phyloP scores from a whole-genome alignment of 1,284 basidiomycete species.

The Trametes versicolor region DNA sequence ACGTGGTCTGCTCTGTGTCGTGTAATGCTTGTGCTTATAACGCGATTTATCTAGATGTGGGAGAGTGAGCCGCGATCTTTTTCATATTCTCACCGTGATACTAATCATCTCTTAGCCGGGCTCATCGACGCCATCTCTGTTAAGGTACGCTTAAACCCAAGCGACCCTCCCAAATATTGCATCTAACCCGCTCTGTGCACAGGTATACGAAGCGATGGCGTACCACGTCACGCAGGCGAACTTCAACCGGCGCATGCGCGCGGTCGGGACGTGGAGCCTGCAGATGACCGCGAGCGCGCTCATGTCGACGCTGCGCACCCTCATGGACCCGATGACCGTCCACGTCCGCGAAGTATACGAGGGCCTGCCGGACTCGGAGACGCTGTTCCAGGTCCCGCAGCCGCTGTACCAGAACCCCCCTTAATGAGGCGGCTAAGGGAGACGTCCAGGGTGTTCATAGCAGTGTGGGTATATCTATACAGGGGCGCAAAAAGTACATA shows the following conservation, averaged over 20 bases:
- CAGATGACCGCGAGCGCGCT: slow-evolving; percentile 78
- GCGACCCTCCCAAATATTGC: background rate
- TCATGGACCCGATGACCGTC: slow-evolving; percentile 63
- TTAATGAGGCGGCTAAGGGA: background rate
- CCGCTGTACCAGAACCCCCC: slow-evolving; percentile 8
- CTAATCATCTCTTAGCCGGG: slow-evolving; percentile 63
- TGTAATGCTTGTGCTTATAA: slow-evolving; percentile 26
- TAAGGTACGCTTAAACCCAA: slow-evolving; percentile 58
- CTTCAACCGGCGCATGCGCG: slow-evolving; percentile 87
- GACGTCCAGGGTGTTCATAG: background rate
- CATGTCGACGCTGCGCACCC: slow-evolving; percentile 64
- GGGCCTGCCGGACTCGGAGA: slow-evolving; percentile 34
- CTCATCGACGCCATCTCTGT: slow-evolving; percentile 84
- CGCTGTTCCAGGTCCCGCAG: slow-evolving; percentile 31
- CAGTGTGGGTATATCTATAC: background rate
- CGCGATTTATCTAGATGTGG: slow-evolving; percentile 69
- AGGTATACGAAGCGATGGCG: slow-evolving; percentile 91
- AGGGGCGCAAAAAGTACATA: slow-evolving; percentile 20
- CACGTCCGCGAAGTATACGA: slow-evolving; percentile 56
- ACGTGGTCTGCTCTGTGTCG: slow-evolving; percentile 45
- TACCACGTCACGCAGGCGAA: slow-evolving; percentile 90
- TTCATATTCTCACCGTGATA: background rate
- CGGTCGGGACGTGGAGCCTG: slow-evolving; percentile 86
- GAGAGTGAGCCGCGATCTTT: slow-evolving; percentile 66
- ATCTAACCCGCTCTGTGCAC: background rate